Evolutionary conservation across 108 stramenopile species (phyloP), one percentile per base, ranked within the genome.

Genomic region (Cyclotella choctawhatcheeana): DNA sequence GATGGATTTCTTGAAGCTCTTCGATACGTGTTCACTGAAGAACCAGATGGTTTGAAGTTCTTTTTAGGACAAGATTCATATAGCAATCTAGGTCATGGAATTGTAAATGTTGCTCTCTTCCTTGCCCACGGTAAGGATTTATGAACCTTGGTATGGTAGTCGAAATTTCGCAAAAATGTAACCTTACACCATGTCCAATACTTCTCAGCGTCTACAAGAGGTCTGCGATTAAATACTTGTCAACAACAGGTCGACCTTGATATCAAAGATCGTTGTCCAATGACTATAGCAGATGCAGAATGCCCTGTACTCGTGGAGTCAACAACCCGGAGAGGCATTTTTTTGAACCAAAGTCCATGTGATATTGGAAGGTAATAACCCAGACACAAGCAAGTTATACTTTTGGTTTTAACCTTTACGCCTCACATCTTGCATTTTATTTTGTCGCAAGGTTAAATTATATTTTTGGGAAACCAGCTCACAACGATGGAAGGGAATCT

Each of bases 381-480:
- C n/a, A n/a, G 40, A 24, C 1, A 5, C 14, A 58, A 2, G 22
- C 4, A 50, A 10, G 10, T 0, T n/a, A 21, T 52, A 5, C 10
- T 22, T n/a, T 10, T n/a, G 22, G 24, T 10, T n/a, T 24, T 1
- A 2, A 18, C 24, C 20, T 24, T n/a, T 22, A 52, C 20, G 20
- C 24, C 51, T 10, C 21, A 21, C 24, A 2, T 10, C 24, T 60
- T 0, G 21, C 20, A 27, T 21, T 7, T n/a, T n/a, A n/a, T n/a
- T n/a, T n/a, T n/a, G n/a, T n/a, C n/a, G n/a, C n/a, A n/a, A 60
- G 59, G 44, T 74, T 82, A 50, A 82, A 79, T 51, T 74, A 74
- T 45, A 44, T 68, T 22, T 79, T 60, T 47, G 82, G 82, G 34
- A 32, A 59, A 29, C 75, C 67, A 29, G 82, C 82, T 29, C 50